These are phyloP conservation scores for Myxozyma neglecta DNA, from an alignment of 805 yeast genomes.

Conservation along the genomic window DNA sequence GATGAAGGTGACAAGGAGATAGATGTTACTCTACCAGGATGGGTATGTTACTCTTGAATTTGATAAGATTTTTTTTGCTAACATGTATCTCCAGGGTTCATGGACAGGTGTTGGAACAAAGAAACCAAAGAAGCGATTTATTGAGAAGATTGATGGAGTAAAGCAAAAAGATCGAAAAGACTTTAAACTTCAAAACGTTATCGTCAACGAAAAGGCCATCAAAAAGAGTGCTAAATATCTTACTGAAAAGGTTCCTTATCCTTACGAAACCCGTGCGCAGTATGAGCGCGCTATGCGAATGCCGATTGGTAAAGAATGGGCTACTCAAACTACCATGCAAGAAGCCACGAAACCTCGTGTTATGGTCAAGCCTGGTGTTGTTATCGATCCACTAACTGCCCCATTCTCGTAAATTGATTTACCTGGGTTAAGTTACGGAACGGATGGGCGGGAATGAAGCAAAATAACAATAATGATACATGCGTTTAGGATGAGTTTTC, in stretches of 20 bases:
- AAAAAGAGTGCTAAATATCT: slow-evolving; percentile 84
- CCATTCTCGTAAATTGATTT: slow-evolving; percentile 48
- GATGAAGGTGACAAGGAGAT: slow-evolving; percentile 88
- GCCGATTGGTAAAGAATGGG: slow-evolving; percentile 99
- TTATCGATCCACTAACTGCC: slow-evolving; percentile 86
- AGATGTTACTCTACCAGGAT: slow-evolving; percentile 88
- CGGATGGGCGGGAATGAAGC: too few relatives aligned
- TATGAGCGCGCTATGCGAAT: slow-evolving; percentile 89
- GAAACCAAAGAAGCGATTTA: slow-evolving; percentile 54
- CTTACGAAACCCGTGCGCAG: slow-evolving; percentile 89
- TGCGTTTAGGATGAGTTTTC: too few relatives aligned
- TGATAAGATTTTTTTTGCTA: too few relatives aligned
- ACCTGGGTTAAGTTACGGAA: background rate
- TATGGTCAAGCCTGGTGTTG: slow-evolving; percentile 80
- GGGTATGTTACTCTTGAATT: slow-evolving; percentile 47
- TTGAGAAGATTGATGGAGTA: slow-evolving; percentile 75
- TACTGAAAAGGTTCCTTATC: slow-evolving; percentile 90
- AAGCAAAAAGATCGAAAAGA: slow-evolving; percentile 75
- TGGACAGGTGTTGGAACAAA: slow-evolving; percentile 77
- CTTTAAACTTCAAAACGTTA: slow-evolving; percentile 72
- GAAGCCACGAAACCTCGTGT: slow-evolving; percentile 85
- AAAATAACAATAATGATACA: too few relatives aligned
- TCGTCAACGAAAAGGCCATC: slow-evolving; percentile 82
- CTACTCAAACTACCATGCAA: slow-evolving; percentile 82
- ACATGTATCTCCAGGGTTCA: slow-evolving; percentile 51